phyloP scores from a whole-genome alignment of 2,329 filamentous ascomycete genomes.

The Mycosphaerella sp. region DNA sequence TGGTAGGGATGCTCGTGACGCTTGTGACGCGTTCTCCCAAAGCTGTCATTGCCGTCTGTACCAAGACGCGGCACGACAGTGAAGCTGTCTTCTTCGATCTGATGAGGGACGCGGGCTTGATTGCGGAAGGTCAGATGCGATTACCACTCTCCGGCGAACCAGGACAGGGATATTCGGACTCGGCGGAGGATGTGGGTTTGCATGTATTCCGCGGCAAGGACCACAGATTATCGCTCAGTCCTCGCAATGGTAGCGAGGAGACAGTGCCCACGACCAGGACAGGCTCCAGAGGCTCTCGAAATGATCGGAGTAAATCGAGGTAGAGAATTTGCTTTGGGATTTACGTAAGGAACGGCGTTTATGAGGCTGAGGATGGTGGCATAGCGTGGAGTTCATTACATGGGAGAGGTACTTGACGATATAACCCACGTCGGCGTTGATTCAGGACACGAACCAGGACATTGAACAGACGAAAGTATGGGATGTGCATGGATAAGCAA shows the following conservation, averaged over 20 bases:
- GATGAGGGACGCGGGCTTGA: constrained; percentile 38
- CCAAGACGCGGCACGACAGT: constrained; percentile 62
- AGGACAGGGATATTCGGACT: constrained; percentile 34
- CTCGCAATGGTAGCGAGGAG: constrained; percentile 28
- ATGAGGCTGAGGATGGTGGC: background rate
- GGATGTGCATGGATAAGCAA: no score
- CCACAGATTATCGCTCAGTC: constrained; percentile 30
- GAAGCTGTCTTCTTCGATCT: constrained; percentile 62
- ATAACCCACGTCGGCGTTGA: no score
- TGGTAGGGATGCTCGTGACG: constrained; percentile 53
- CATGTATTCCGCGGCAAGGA: constrained; percentile 33
- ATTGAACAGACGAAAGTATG: no score
- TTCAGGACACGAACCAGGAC: no score
- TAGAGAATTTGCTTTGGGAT: constrained; percentile 2
- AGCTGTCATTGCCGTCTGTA: constrained; percentile 52
- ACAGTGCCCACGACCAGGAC: constrained; percentile 21
- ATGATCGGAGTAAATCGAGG: constrained; percentile 17
- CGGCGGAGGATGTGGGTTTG: constrained; percentile 32
- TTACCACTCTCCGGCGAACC: constrained; percentile 31
- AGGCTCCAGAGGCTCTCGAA: background rate
- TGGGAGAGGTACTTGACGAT: background rate
- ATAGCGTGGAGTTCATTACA: background rate
- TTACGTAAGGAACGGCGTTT: background rate
- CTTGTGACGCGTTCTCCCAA: constrained; percentile 46
- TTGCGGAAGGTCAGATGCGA: constrained; percentile 28